phyloP scores from a whole-genome alignment of 2,329 filamentous ascomycete species.

The Byssoonygena ceratinophila region DNA sequence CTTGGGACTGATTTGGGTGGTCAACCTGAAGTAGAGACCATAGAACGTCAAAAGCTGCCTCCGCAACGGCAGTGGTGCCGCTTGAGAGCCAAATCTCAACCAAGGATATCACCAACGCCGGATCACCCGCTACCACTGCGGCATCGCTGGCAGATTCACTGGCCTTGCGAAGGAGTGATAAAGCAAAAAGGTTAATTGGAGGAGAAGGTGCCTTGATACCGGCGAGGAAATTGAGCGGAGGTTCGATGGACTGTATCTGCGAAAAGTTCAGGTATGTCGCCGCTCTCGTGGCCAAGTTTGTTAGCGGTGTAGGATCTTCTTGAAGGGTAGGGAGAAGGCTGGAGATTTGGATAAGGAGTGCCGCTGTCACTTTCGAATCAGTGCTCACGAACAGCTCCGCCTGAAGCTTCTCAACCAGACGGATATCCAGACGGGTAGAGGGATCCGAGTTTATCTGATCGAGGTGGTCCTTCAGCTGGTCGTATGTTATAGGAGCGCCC shows the following conservation, averaged over 20 bases:
- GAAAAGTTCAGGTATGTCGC: conserved; percentile 41
- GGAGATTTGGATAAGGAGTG: conserved; percentile 40
- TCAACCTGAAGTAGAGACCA: conserved; percentile 45
- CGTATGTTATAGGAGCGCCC: conserved; percentile 29
- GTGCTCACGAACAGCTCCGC: conserved; percentile 33
- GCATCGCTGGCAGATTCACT: conserved; percentile 43
- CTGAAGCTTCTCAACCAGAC: conserved; percentile 43
- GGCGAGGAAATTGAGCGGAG: conserved; percentile 44
- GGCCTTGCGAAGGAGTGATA: conserved; percentile 49
- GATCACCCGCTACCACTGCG: conserved; percentile 47
- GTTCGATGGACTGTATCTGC: conserved; percentile 40
- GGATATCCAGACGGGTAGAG: conserved; percentile 37
- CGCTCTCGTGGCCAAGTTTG: conserved; percentile 43
- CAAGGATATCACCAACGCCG: conserved; percentile 45
- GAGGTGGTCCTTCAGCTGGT: conserved; percentile 35
- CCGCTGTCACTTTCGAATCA: conserved; percentile 29
- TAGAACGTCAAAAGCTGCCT: conserved; percentile 44
- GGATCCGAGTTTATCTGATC: conserved; percentile 37
- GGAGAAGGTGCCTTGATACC: conserved; percentile 43
- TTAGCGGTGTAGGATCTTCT: conserved; percentile 48
- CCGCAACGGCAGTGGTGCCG: conserved; percentile 45
- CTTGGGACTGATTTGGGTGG: conserved; percentile 23
- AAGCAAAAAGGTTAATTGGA: conserved; percentile 47
- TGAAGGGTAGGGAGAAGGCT: conserved; percentile 44
- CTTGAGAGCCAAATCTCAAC: conserved; percentile 51